Base-by-base conservation (phyloP, 805 yeast species). In the Saccharomyces paradoxus region DNA sequence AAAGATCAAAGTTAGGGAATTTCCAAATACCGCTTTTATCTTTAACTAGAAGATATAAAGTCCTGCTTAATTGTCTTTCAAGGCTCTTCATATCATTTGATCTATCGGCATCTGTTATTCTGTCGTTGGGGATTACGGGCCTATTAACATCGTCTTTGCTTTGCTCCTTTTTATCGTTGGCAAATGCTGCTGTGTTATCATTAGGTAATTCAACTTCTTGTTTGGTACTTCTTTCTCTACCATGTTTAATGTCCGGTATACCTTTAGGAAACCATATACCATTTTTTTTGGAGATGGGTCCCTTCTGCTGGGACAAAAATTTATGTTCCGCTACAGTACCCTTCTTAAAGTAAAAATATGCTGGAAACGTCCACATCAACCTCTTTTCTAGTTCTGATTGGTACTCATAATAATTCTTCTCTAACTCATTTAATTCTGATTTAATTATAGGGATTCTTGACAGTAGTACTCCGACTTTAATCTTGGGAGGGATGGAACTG, bases 281-380 rank as follows among this genome's bases (percentile, higher is more conserved):
- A 22, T 88, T 86, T 57, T 84, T 84, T 58, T 82, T 81, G 41
- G 82, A 78, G 3, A 83, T 81, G 7, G 96, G 96, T 53, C 84
- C 84, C 56, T 77, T 80, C 68, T 92, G 96, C 30, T 85, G 84
- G 62, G 82, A 81, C 52, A 84, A 73, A 71, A 82, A 92, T 62
- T 81, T 81, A 67, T 89, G 87, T 68, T 89, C 96, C 2, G 96
- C 82, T 58, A 94, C 76, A 0, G 97, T 86, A 58, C 98, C 98
- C 63, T 81, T 84, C 66, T 86, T 88, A 75, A 84, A 94, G 74
- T 91, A 94, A 68, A 83, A 91, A 81, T 89, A 89, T 62, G 86
- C 83, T 4, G 99, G 98, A 71, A 94, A 94, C 0, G 98, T 90
- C 96, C 97, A 90, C 96, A 91, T 90, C 61, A 94, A 77, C 63